Evolutionary conservation across 306 rosid genomes (phyloP), one percentile per base, ranked within the genome.

Genomic region (Dalbergia cultrata): DNA sequence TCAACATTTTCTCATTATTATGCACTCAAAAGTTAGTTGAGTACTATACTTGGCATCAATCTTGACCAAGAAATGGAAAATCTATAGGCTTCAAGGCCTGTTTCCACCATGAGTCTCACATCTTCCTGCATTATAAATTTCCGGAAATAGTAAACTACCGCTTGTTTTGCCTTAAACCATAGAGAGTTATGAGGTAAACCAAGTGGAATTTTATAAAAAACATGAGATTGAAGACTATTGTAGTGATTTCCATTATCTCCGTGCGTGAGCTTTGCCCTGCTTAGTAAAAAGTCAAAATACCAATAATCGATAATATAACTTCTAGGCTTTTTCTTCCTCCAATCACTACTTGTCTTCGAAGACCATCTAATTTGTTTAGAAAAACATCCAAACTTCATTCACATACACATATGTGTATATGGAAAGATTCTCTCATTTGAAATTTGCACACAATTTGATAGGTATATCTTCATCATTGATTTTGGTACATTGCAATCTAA

Each of bases 51-150:
- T 81, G 97, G 95, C 52, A 93, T 88, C 12, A 91, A 89, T 84
- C 98, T 87, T 1, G 95, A 93, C 95, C 97, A 91, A 43, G 98
- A 93, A 79, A 91, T 91, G 71, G 98, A 91, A 85, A 93, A 88
- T 83, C 95, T 88, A 53, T 83, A 90, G 13, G 91, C 93, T 1
- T 91, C 92, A 91, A 26, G 31, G 31, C 31, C 31, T 26, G 31
- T 26, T 26, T 26, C 31, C 31, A 26, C 31, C 31, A 26, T 26
- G 31, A 26, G 31, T 26, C 31, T 26, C 67, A 90, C 94, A 89
- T 93, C 97, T 87, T 90, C 95, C 98, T 91, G 85, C 84, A 89
- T 26, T 26, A 3, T 26, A 26, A 26, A 26, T 26, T 26, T 2
- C 2, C 31, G 2, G 31, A 26, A 26, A 26, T 3, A 26, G 31